These are phyloP conservation scores for Fusarium setosum DNA, from an alignment of 2,329 filamentous ascomycete genomes.

Conservation along the genomic window DNA sequence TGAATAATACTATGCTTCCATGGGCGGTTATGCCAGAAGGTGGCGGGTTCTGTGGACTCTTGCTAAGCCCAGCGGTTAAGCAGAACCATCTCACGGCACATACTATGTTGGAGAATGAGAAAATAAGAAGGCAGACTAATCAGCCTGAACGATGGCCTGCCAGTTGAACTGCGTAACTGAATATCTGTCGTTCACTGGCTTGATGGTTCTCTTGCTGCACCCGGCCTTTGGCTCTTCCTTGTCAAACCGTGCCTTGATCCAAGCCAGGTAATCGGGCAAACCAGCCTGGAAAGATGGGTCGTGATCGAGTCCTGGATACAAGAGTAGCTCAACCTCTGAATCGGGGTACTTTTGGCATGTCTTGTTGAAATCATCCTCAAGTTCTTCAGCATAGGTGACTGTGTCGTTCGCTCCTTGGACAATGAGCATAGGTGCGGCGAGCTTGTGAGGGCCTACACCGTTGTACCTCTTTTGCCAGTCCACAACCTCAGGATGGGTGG, in stretches of 20 bases:
- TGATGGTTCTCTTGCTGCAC: not conserved
- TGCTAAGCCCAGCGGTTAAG: no score
- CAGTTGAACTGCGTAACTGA: not conserved
- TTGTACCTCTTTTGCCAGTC: constrained; percentile 27
- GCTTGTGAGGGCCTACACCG: not conserved
- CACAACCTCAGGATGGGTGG: constrained; percentile 4
- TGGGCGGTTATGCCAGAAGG: no score
- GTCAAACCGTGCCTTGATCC: not conserved
- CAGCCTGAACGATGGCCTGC: not conserved
- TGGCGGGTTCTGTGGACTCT: no score
- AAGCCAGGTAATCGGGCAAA: not conserved
- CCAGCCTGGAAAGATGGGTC: not conserved
- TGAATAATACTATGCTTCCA: no score
- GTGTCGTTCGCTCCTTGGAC: constrained; percentile 14
- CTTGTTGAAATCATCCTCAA: constrained; percentile 5
- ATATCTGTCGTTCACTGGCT: not conserved
- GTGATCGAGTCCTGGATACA: constrained; percentile 6
- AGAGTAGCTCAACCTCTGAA: not conserved
- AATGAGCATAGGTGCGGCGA: constrained; percentile 22
- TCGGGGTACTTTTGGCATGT: constrained; percentile 10
- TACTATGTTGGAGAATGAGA: no score
- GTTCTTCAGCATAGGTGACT: constrained; percentile 1
- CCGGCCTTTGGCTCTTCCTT: not conserved
- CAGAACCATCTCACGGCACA: no score
- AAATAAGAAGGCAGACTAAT: not conserved